Evolutionary conservation across 805 yeast genomes (phyloP), one percentile per base, ranked within the genome.

Genomic region (Candida suzukii): DNA sequence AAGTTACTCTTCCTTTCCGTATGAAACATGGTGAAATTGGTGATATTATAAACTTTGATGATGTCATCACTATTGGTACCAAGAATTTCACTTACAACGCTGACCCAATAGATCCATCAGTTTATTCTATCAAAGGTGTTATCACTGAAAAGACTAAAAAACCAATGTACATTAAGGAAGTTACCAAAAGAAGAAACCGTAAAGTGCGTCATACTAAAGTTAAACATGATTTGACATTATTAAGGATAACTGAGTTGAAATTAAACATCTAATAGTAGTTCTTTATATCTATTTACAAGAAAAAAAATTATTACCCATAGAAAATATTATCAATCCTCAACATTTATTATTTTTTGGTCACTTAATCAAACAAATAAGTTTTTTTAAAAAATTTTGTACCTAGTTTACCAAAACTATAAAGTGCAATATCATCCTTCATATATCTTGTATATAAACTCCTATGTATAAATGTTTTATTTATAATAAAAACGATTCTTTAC

Each of bases 81-180:
- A 80, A 95, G 38, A 83, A 87, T 57, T 84, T 75, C 66, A 88
- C 88, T 12, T 72, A 75, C 43, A 70, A 74, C 40, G 80, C 76
- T 37, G 64, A 68, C 38, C 72, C 78, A 18, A 66, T 83, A 38
- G 76, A 76, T 48, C 70, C 76, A 13, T 50, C 65, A 1, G 59
- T 80, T 4, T 82, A 73, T 58, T 63, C 75, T 3, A 68, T 90
- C 50, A 79, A 74, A 49, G 97, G 88, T 18, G 75, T 76, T n/a
- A 86, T 90, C 33, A 60, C 83, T n/a, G 96, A 88, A 57, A 84
- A 85, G 67, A 83, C 96, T 2, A 78, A 84, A 51, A 81, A 83
- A 48, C 88, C 88, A 43, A 78, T 81, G 69, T 76, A 80, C 51
- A 70, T 80, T 26, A 78, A 76, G 56, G 86, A 81, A 56, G 77